A percentile compares a stretch with the other conserved stretches of the same genome.
Conservation (phyloP, 2,329 filamentous ascomycete genomes). For the Atkinsonella texensis region DNA sequence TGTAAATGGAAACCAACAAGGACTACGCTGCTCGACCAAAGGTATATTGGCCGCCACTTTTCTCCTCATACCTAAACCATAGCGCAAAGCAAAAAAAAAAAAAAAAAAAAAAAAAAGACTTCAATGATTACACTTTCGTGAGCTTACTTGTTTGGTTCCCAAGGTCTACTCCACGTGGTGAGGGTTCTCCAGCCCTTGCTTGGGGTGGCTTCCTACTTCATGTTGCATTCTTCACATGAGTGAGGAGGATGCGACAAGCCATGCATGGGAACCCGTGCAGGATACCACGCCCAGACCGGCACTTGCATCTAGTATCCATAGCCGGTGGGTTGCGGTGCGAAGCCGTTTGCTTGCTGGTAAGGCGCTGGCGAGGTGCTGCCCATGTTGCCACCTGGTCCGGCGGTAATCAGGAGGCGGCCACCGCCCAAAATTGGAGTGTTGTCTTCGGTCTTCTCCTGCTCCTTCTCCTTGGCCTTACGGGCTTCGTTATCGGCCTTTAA, state of each 20-base stretch:
- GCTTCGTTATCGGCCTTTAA: conserved; percentile 96
- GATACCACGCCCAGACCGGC: conserved; percentile 17
- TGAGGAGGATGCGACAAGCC: neutral
- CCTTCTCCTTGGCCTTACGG: conserved; percentile 64
- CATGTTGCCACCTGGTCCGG: conserved; percentile 55
- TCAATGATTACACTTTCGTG: conserved; percentile 7
- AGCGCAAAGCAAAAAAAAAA: neutral
- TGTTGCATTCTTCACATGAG: neutral
- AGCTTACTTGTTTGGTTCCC: conserved; percentile 12
- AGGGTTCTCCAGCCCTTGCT: neutral
- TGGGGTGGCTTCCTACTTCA: neutral
- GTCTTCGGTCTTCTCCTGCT: conserved; percentile 75
- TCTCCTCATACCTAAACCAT: conserved; percentile 1
- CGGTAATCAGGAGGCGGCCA: conserved; percentile 87
- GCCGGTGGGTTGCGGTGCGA: conserved; percentile 79
- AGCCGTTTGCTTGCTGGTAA: conserved; percentile 71
- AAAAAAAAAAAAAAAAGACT: neutral
- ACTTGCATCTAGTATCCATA: conserved; percentile 45
- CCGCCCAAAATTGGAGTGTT: conserved; percentile 87
- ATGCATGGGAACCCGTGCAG: conserved; percentile 1
- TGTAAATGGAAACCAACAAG: neutral
- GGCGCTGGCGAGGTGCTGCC: conserved; percentile 48
- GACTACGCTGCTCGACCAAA: neutral
- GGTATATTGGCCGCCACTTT: neutral
- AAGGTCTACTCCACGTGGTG: conserved; percentile 7